Conservation (phyloP, 2,329 filamentous ascomycete genomes). For the Elsinoe perseae region DNA sequence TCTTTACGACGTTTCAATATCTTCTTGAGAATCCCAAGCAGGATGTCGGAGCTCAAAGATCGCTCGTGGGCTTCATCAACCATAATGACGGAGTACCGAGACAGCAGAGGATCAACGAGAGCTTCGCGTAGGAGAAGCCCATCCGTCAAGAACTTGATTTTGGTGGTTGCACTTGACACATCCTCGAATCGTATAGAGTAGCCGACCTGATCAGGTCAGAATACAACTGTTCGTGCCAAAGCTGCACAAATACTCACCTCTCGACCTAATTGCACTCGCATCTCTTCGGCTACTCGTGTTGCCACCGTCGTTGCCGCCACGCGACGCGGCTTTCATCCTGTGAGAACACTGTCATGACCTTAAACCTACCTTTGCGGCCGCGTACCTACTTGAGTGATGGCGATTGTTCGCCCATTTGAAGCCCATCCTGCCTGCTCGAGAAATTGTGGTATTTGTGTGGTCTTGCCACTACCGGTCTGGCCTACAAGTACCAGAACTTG, state of each 20-base stretch:
- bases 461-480: constrained; percentile 92
- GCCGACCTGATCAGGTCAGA: constrained; percentile 42
- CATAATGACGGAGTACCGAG: constrained; percentile 92
- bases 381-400: constrained; percentile 72
- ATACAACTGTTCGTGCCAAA: not conserved
- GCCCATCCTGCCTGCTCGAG: constrained; percentile 87
- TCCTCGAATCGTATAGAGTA: constrained; percentile 93
- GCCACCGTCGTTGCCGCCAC: constrained; percentile 90
- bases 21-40: constrained; percentile 86
- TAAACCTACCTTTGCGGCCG: constrained; percentile 18
- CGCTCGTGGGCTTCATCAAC: constrained; percentile 95
- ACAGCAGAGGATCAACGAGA: constrained; percentile 82
- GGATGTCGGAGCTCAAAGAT: constrained; percentile 82
- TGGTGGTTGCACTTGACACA: constrained; percentile 73
- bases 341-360: constrained; percentile 27
- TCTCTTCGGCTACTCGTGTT: constrained; percentile 79
- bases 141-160: constrained; percentile 93
- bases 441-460: constrained; percentile 90
- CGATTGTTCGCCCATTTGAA: constrained; percentile 70
- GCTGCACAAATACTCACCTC: constrained; percentile 42
- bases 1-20: constrained; percentile 73
- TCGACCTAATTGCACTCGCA: constrained; percentile 76
- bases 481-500: constrained; percentile 85
- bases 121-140: constrained; percentile 86
- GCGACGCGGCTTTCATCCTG: constrained; percentile 61